Evolutionary conservation across 2,329 filamentous ascomycete genomes (phyloP), one percentile per base, ranked within the genome.

Genomic region (Conoideocrella luteorostrata): DNA sequence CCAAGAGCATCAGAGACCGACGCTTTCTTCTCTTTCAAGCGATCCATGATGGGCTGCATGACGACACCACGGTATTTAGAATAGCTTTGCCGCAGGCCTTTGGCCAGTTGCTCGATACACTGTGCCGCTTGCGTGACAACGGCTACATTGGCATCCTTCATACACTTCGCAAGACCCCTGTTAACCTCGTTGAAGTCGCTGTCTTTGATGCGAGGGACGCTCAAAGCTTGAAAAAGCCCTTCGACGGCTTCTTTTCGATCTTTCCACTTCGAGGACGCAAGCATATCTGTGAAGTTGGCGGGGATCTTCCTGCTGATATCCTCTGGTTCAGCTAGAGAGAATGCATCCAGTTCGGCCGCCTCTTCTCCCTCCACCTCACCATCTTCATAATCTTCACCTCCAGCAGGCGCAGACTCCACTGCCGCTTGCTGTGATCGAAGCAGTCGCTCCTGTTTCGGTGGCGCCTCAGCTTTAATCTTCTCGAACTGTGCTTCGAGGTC

Each of bases 81-180:
- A 60, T 95, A 98, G 20, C 74, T 69, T 55, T 78, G 82, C 35
- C 88, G 82, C 48, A 98, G 62, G 39, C 93, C 93, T 56, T 88
- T 93, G 36, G 90, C 91, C 21, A 98, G 70, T 22, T 86, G 77
- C 57, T 97, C 90, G 26, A 96, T 85, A 64, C 91, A 95, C 56
- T 94, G 90, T 3, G 91, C 93, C 5, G 94, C 91, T 51, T 93
- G 84, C 2, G 86, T 93, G 17, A 96, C 93, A 39, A 97, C 93
- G 5, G 88, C 85, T 53, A 98, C 85, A 59, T 98, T 98, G 55
- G 94, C 93, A 55, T 98, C 94, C 65, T 98, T 98, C 93, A 98
- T 98, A 55, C 81, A 88, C 66, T 97, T 98, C 35, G 93, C 91
- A 43, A 97, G 74, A 4, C 80, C 84, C 48, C 87, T 78, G 44